A percentile compares a stretch with the other conserved stretches of the same genome.
Evolutionary conservation across 768 basidiomycete species (phyloP).

Genomic region (Leccinum broughii): DNA sequence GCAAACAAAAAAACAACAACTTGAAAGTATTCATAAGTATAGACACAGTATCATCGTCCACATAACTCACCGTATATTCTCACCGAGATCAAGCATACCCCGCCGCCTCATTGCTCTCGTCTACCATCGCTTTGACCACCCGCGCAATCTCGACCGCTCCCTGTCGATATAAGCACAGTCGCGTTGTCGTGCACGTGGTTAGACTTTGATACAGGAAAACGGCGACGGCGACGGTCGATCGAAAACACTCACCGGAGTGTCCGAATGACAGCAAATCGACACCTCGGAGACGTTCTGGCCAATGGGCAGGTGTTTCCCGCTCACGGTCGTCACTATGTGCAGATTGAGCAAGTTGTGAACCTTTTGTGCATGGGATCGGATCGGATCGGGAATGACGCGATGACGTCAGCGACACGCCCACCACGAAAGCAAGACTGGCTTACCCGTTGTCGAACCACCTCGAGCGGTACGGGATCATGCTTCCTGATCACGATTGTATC

Average conservation of each 20-base stretch:
- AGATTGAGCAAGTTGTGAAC: constrained; percentile 44
- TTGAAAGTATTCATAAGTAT: too few relatives aligned
- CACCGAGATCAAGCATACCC: constrained; percentile 27
- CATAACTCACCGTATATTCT: not conserved
- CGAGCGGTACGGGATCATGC: constrained; percentile 47
- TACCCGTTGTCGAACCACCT: constrained; percentile 46
- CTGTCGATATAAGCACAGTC: constrained; percentile 27
- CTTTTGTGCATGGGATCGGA: constrained; percentile 27
- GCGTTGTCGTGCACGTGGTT: not conserved
- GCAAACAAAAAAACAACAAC: too few relatives aligned
- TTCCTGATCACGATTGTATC: constrained; percentile 37
- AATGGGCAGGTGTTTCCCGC: constrained; percentile 43
- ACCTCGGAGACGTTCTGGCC: constrained; percentile 48
- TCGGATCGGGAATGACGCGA: too few relatives aligned
- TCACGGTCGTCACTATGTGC: constrained; percentile 49
- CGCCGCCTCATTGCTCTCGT: constrained; percentile 46
- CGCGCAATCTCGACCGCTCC: constrained; percentile 53
- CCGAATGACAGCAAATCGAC: constrained; percentile 66
- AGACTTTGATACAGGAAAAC: not conserved
- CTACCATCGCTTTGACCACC: constrained; percentile 55
- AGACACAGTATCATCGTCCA: not conserved
- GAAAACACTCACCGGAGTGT: constrained; percentile 51
- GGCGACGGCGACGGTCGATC: not conserved
- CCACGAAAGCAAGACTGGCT: constrained; percentile 1
- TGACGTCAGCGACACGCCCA: not conserved